Base-by-base conservation (phyloP, 2,329 filamentous ascomycete species). In the Fonsecaea nubica region DNA sequence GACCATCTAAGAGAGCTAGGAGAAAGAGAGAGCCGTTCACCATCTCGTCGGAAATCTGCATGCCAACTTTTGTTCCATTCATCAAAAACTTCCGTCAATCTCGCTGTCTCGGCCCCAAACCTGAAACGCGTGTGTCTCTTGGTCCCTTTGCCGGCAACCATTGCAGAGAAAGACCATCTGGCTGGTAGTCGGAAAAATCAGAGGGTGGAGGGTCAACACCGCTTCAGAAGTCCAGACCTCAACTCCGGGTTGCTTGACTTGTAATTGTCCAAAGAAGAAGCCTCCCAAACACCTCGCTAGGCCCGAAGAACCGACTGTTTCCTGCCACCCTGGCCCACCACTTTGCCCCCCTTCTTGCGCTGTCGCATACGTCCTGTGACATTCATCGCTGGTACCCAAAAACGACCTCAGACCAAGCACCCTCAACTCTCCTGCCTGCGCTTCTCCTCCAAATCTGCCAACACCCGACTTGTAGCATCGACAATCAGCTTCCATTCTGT, bases 401-500 rank as follows among this genome's bases (percentile, higher is more conserved):
- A 25, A 25, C 0, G 25, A 33, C 18, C 13, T 48, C 45, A 25
- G 15, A 13, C 18, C 33, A 21, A 25, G 13, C 33, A 35, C 5
- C 35, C 15, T 67, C 38, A 69, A 36, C 55, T 62, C 36, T 66
- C 58, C 5, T 25, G 18, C 32, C 64, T 62, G 40, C 69, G 56
- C 53, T 70, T 58, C 18, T 63, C 56, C 48, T 72, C 68, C 10
- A 70, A 40, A 33, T 61, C 67, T 68, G 81, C 78, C 52, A 87
- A 76, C 9, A 81, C 81, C 72, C 76, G 80, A 69, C 77, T 81
- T 40, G 90, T 89, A 1, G 92, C 93, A 73, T 92, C 86, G 33
- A 96, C 89, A 73, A 97, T 92, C 71, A 93, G 79, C 69, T 85
- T 83, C 81, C 94, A 92, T 81, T 97, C 93, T 35, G 88, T 83